phyloP scores from a whole-genome alignment of 2,329 filamentous ascomycete species.

The Fusarium brachygibbosum region DNA sequence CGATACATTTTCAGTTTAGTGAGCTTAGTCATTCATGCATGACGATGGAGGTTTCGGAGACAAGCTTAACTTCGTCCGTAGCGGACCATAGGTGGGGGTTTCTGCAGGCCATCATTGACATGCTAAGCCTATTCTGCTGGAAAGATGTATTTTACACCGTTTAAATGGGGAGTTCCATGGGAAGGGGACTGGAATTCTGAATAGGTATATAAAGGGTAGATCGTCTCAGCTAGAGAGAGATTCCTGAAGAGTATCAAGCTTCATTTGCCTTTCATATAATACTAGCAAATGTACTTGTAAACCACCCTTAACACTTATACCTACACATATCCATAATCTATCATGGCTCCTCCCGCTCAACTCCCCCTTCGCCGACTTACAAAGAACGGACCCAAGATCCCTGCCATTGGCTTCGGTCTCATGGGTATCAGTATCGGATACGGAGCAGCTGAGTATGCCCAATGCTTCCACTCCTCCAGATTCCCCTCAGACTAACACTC shows the following conservation, averaged over 20 bases:
- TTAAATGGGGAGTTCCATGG: background rate
- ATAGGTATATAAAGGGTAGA: conserved; percentile 18
- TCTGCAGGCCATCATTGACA: background rate
- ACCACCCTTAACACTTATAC: background rate
- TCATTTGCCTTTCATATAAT: background rate
- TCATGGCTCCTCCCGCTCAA: conserved; percentile 38
- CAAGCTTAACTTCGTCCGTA: conserved; percentile 29
- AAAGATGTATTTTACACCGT: background rate
- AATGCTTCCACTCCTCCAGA: background rate
- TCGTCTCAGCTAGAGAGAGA: background rate
- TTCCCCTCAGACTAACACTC: conserved; percentile 2
- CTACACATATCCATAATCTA: background rate
- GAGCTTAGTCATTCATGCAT: conserved; percentile 43
- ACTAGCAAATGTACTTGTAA: background rate
- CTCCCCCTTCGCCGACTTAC: conserved; percentile 56
- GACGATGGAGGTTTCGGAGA: conserved; percentile 20
- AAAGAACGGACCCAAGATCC: conserved; percentile 64
- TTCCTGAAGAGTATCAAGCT: background rate
- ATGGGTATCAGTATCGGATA: conserved; percentile 63
- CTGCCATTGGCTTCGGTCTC: conserved; percentile 65
- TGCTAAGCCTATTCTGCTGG: conserved; percentile 3
- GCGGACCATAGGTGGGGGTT: background rate
- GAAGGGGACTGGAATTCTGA: background rate
- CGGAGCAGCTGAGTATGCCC: conserved; percentile 48
- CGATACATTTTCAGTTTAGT: background rate